Base-by-base conservation (phyloP, 2,329 filamentous ascomycete genomes). In the Pseudofabraea citricarpa region DNA sequence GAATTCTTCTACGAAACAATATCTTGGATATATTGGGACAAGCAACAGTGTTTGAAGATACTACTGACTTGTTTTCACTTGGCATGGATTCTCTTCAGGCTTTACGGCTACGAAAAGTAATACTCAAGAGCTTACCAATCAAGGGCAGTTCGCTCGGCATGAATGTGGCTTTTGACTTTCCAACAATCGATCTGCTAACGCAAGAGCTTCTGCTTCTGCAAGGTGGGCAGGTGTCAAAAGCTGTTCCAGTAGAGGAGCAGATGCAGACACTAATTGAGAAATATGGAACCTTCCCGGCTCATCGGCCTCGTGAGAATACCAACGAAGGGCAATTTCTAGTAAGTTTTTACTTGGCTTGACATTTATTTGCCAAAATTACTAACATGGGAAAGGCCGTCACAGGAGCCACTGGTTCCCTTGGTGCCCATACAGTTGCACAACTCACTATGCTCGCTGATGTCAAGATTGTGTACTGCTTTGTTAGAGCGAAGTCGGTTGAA, bases 381-480 rank as follows among this genome's bases (percentile, higher is more conserved):
- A 44, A n/a, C 13, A 22, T 23, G 22, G 15, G 23, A 26, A n/a
- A 64, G 56, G 59, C 79, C 1, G 57, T 85, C 4, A 85, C 81
- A 0, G 82, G 82, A 1, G 72, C 74, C 0, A 85, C 82, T 0
- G 81, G 82, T 1, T 81, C 79, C 1, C 65, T 85, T 0, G 82
- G 82, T 2, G 68, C 75, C 0, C 78, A 83, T 52, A 63, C 83
- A 2, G 66, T 79, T 2, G 71, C 74, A 4, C 72, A 79, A 12
- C 69, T 86, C 15, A 72, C 75, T 2, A 66, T 71, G 2, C 68
- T 76, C n/a, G 69, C 75, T 6, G 74, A 77, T 23, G 66, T 86
- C 29, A 61, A 64, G 19, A 63, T 61, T 6, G 62, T 80, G 2
- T 78, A 73, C 63, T 72, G 70, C 44, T 65, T 79, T 3, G 72